phyloP scores from a whole-genome alignment of 768 basidiomycete genomes.

The Leccinum sublutescens region DNA sequence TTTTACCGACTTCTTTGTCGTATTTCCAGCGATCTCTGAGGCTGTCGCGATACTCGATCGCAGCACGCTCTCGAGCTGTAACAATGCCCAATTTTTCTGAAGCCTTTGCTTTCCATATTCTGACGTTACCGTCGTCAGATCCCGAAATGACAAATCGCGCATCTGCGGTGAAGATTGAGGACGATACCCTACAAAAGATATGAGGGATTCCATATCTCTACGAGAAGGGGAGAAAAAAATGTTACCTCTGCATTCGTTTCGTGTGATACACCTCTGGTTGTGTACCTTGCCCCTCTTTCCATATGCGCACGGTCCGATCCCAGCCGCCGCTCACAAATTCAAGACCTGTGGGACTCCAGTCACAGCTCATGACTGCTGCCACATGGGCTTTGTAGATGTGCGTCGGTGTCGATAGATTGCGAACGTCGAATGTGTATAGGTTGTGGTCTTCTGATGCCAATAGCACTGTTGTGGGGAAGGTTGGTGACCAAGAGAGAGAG shows the following conservation, averaged over 20 bases:
- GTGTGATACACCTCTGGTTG: constrained; percentile 93
- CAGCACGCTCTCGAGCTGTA: constrained; percentile 85
- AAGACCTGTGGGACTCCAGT: constrained; percentile 95
- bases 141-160: constrained; percentile 88
- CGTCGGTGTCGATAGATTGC: constrained; percentile 75
- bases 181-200: constrained; percentile 63
- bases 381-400: constrained; percentile 98
- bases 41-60: constrained; percentile 88
- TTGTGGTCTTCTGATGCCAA: constrained; percentile 99
- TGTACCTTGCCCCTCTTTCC: constrained; percentile 83
- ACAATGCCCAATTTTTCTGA: constrained; percentile 90
- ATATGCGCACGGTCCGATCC: constrained; percentile 92
- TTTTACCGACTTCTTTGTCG: constrained; percentile 75
- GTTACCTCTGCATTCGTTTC: constrained; percentile 98
- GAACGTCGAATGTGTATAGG: constrained; percentile 95
- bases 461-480: constrained; percentile 86
- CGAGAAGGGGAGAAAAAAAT: constrained; percentile 3
- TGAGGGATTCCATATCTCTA: neutral
- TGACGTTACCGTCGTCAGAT: constrained; percentile 93
- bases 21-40: constrained; percentile 88
- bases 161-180: constrained; percentile 85
- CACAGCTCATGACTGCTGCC: constrained; percentile 93
- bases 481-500: constrained; percentile 92
- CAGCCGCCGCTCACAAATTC: constrained; percentile 97
- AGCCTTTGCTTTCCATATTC: constrained; percentile 93